Base-by-base conservation (phyloP, 305 asterid genomes). In the Fraxinus velutina region DNA sequence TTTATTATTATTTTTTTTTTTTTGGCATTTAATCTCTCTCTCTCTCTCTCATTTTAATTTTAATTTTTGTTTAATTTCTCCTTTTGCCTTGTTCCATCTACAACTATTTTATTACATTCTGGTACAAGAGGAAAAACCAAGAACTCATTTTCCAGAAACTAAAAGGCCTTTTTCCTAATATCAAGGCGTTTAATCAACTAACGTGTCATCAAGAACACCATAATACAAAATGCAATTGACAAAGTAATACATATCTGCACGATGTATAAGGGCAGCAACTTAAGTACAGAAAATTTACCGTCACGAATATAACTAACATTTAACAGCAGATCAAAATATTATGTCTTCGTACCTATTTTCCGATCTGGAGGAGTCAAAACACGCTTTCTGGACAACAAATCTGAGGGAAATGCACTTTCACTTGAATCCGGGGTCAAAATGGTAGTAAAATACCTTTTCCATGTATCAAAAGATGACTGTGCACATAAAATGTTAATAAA, bases 381-480 rank as follows among this genome's bases (percentile, higher is more conserved):
- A 62, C 29, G 77, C 60, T 88, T 91, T 57, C 90, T 78, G 47
- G 93, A 82, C 86, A 91, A 82, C 75, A 94, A 82, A 72, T 90
- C 86, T 2, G 89, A 73, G 19, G 98, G 95, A 79, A 93, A 89
- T 72, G 84, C 64, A 68, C 80, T 88, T 60, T 91, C 94, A 78
- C 88, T 80, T 80, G 90, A 86, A 88, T 88, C 93, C 30, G 92
- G 92, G 47, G 93, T 90, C 89, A 91, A 85, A 66, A 87, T 83
- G 4, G 93, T 77, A 39, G 95, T 87, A n/a, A 88, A 91, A 84
- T 86, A 90, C 82, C 86, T 86, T 86, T 84, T 85, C 76, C 33
- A 79, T 24, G 85, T 77, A 83, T 84, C 84, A 73, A 84, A 79
- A 57, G 85, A 36, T 15, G 82, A 78, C 88, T 89, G 89, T 72